Conservation (phyloP, 2,329 filamentous ascomycete species). For the Cercospora nicotianae region DNA sequence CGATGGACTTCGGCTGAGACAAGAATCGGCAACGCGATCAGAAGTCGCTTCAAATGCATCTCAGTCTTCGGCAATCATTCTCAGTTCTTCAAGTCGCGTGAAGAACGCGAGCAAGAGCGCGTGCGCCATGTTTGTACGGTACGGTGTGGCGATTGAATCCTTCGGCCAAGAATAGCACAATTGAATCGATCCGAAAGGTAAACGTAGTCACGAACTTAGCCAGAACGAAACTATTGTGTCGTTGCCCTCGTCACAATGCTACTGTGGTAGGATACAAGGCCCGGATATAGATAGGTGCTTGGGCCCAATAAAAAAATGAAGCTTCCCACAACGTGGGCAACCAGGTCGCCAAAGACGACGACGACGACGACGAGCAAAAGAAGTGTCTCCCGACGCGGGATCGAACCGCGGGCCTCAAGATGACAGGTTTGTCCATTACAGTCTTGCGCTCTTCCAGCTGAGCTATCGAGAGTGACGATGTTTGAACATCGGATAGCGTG, state of each 20-base stretch:
- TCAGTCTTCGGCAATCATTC: neutral
- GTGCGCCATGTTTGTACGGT: neutral
- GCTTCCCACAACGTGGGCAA: neutral
- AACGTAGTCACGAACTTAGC: neutral
- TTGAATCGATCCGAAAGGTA: neutral
- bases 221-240: neutral
- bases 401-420: constrained; percentile 14
- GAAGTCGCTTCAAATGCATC: neutral
- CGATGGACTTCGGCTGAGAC: neutral
- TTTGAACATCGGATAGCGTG: constrained; percentile 7
- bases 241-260: neutral
- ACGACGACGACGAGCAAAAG: neutral
- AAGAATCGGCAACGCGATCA: neutral
- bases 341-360: neutral
- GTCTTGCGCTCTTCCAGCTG: constrained; percentile 16
- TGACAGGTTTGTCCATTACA: constrained; percentile 1
- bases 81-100: neutral
- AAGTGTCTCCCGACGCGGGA: constrained; percentile 1
- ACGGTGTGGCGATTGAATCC: neutral
- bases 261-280: neutral
- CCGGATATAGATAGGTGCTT: neutral
- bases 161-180: constrained; percentile 6
- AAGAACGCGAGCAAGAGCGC: neutral
- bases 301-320: neutral
- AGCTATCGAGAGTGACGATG: constrained; percentile 12